These are phyloP conservation scores for Penicillium oxalicum DNA, from an alignment of 2,329 filamentous ascomycete species.

Conservation along the genomic window DNA sequence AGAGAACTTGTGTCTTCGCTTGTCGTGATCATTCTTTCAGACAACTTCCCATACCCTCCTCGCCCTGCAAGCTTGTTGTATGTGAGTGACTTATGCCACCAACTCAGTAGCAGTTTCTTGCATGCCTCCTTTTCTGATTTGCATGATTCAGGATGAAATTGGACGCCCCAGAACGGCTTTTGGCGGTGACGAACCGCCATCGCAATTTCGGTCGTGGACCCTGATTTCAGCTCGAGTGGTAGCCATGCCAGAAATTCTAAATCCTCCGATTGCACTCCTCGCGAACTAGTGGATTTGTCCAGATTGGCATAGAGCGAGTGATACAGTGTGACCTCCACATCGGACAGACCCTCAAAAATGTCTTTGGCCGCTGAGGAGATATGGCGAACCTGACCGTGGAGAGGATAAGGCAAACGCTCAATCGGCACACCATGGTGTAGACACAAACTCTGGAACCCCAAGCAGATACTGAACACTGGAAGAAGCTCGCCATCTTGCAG, in stretches of 20 bases:
- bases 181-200: slow-evolving; percentile 66
- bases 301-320: slow-evolving; percentile 55
- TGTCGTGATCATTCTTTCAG: slow-evolving; percentile 17
- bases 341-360: slow-evolving; percentile 58
- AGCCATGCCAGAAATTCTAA: slow-evolving; percentile 59
- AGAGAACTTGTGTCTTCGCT: slow-evolving; percentile 15
- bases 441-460: slow-evolving; percentile 80
- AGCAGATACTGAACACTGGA: slow-evolving; percentile 80
- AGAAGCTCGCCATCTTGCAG: slow-evolving; percentile 55
- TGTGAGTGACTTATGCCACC: slow-evolving; percentile 61
- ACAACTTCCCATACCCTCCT: slow-evolving; percentile 16
- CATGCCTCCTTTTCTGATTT: slow-evolving; percentile 59
- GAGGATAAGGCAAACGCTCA: slow-evolving; percentile 60
- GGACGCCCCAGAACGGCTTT: slow-evolving; percentile 77
- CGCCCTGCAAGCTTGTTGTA: slow-evolving; percentile 51
- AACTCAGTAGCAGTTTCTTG: slow-evolving; percentile 61
- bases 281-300: slow-evolving; percentile 18
- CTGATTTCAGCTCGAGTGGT: slow-evolving; percentile 34
- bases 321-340: slow-evolving; percentile 69
- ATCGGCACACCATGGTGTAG: slow-evolving; percentile 62
- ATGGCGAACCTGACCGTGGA: slow-evolving; percentile 73
- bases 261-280: slow-evolving; percentile 19
- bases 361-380: slow-evolving; percentile 57
- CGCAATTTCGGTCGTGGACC: slow-evolving; percentile 46
- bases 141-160: slow-evolving; percentile 89